A percentile compares a stretch with the other conserved stretches of the same genome.
Evolutionary conservation across 352 stramenopile species (phyloP).

Genomic region (Blastocystis sp.): DNA sequence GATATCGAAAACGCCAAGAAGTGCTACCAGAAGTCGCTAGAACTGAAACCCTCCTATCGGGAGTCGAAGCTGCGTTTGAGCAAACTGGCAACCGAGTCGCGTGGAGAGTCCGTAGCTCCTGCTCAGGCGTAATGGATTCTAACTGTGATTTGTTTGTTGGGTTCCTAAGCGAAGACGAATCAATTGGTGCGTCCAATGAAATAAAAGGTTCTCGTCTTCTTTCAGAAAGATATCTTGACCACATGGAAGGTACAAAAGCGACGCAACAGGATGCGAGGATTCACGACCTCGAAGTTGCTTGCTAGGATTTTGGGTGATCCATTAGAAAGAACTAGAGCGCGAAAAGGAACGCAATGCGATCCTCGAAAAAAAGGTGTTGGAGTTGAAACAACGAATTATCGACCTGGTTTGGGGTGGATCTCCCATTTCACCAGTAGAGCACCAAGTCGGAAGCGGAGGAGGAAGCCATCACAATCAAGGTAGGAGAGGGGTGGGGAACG

Average conservation of each 20-base stretch:
- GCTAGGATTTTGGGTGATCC: not conserved
- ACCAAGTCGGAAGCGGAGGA: constrained; percentile 47
- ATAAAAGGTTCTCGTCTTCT: not conserved
- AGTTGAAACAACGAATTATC: constrained; percentile 46
- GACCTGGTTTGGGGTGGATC: not conserved
- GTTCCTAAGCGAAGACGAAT: not conserved
- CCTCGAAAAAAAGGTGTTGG: constrained; percentile 22
- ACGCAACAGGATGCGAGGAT: constrained; percentile 24
- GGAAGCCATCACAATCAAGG: constrained; percentile 47
- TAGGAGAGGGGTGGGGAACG: not conserved
- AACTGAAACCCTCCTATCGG: constrained; percentile 50
- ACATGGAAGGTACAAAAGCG: not conserved
- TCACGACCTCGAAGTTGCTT: constrained; percentile 30
- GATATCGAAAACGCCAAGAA: constrained; percentile 54
- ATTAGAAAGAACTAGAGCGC: constrained; percentile 18
- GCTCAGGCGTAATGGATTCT: not conserved
- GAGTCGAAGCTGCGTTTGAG: constrained; percentile 43
- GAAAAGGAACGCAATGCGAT: not conserved
- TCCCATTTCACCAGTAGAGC: not conserved
- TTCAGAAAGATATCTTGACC: not conserved
- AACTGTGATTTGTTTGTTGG: not conserved
- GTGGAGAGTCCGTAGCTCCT: not conserved
- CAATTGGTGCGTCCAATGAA: constrained; percentile 47
- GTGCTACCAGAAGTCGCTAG: constrained; percentile 50
- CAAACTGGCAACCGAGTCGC: constrained; percentile 34